Base-by-base conservation (phyloP, 192 early-diverging fungal species). In the Neocallimastix lanati region DNA sequence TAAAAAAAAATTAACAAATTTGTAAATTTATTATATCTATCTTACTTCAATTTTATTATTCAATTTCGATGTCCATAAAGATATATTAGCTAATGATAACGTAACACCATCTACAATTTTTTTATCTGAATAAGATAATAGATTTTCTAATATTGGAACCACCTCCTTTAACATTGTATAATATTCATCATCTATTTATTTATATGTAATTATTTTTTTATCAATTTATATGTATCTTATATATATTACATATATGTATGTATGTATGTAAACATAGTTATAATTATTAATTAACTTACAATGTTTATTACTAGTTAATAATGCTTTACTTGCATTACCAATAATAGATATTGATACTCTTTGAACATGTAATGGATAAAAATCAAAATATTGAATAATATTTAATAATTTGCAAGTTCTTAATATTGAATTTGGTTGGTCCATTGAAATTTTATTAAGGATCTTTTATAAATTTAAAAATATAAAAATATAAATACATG, bases 21-120 rank as follows among this genome's bases (percentile, higher is more conserved):
- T 15, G 11, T 16, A 4, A 76, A 21, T 76, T 11, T 29, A 21
- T 27, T 9, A 2, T n/a, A 7, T 25, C 25, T 21, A n/a, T 67
- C 11, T 11, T 67, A 58, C 80, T 83, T 95, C 88, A 4, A 94
- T 79, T 28, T 83, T 83, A 25, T 85, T 86, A 33, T 86, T 81
- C 27, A 85, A 83, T 28, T 85, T 82, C 29, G 87, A 88, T 79
- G 86, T 88, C 80, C 92, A 93, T 25, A 88, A 85, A 3, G 90
- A 85, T 33, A 96, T 86, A 35, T 91, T 82, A 25, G 89, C 86
- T 80, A 95, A 84, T 27, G 88, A 87, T 0, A 85, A 78, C 18
- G 94, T 92, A 12, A 90, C 82, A 36, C 92, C 84, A 76, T 95
- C 91, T 12, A 92, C 93, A 0, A 95, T 84, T 79, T 90, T 93